Percentiles rank a stretch among this genome's conserved stretches.
Conservation (phyloP, 2,329 filamentous ascomycete species). For the Penicillium corylophilum region DNA sequence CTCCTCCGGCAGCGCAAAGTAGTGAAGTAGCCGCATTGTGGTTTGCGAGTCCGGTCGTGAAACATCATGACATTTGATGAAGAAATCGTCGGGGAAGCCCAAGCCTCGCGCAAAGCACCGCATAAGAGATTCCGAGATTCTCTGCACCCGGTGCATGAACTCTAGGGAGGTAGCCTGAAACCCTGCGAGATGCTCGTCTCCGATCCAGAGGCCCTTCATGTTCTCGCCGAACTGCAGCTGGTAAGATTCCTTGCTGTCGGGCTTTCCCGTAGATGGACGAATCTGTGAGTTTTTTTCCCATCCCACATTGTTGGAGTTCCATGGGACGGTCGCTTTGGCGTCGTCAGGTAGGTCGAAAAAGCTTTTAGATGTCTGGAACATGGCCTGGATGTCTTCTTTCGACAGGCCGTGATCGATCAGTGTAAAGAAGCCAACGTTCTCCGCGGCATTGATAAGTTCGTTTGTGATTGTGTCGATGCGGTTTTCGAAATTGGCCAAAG, state of each 20-base stretch:
- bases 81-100: conserved; percentile 57
- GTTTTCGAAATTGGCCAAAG: conserved; percentile 53
- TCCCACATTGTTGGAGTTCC: conserved; percentile 56
- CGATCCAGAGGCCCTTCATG: conserved; percentile 55
- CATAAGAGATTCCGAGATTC: conserved; percentile 57
- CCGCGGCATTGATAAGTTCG: conserved; percentile 55
- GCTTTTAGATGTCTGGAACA: conserved; percentile 51
- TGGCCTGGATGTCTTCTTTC: conserved; percentile 49
- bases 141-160: conserved; percentile 58
- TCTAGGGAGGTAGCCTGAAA: conserved; percentile 48
- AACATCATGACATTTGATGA: conserved; percentile 56
- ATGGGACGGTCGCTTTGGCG: conserved; percentile 56
- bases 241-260: conserved; percentile 62
- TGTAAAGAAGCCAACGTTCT: conserved; percentile 62
- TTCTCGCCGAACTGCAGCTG: conserved; percentile 62
- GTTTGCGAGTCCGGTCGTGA: conserved; percentile 53
- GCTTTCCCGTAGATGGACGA: conserved; percentile 58
- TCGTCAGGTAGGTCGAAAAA: conserved; percentile 57
- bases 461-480: conserved; percentile 56
- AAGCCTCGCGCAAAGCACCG: conserved; percentile 59
- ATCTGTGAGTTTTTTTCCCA: conserved; percentile 62
- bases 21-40: conserved; percentile 58
- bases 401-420: conserved; percentile 57
- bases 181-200: conserved; percentile 48
- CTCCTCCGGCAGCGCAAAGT: conserved; percentile 49